Base-by-base conservation (phyloP, 208 protist species). In the Leishmania braziliensis region DNA sequence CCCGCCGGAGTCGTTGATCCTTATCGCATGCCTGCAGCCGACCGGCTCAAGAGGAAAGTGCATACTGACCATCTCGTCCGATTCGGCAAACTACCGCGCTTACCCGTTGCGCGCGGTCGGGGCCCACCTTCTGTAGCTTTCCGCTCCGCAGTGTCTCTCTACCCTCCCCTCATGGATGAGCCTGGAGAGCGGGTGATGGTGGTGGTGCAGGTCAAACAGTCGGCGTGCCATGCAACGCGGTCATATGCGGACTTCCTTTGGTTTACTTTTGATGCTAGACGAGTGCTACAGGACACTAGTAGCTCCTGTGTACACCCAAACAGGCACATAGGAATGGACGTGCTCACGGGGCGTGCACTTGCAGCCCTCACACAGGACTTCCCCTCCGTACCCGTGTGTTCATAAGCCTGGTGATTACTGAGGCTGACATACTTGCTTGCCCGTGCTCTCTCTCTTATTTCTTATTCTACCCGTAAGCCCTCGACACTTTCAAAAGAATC, bases 21-120 rank as follows among this genome's bases (percentile, higher is more conserved):
- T 96, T 48, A 88, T 98, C 43, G 92, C 95, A 16, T 96, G 90
- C 79, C 79, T 98, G 54, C 93, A 97, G 84, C 95, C 95, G 29
- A 86, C 90, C 18, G 91, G 95, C 12, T 89, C 91, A 1, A 53
- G 77, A n/a, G 93, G 89, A 26, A 79, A 66, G 16, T 92, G 92
- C 71, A 69, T 90, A 9, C 84, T 97, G 18, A 90, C 83, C 16
- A 85, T 95, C 3, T 87, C 89, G 6, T 91, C 88, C 5, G 83
- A 86, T 18, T 71, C 16, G 18, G 33, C 58, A 5, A 36, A 81
- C 46, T 86, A 77, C 48, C n/a, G 73, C 3, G 71, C 74, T 5
- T 48, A 60, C 46, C 60, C 73, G 51, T 50, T 85, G 70, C 54
- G 58, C 14, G 71, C 51, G 36, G 71, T 29, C 33, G 54, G 43